Evolutionary conservation across 2,329 filamentous ascomycete species (phyloP).

Genomic region (Talaromyces amestolkiae): DNA sequence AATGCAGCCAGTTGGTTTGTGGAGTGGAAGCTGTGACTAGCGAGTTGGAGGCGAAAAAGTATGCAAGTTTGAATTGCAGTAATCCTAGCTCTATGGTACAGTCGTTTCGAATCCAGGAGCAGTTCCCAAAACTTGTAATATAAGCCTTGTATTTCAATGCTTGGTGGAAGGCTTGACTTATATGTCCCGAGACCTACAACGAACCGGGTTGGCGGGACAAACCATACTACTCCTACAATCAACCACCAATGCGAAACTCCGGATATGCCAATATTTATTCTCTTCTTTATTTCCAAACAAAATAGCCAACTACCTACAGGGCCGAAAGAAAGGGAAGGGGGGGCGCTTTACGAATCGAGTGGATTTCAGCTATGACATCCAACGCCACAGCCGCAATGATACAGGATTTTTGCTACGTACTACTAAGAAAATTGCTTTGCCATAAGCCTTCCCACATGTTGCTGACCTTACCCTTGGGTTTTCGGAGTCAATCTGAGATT

Average conservation of each 20-base stretch:
- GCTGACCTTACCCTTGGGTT: not conserved
- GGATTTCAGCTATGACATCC: constrained; percentile 19
- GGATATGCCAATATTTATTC: not conserved
- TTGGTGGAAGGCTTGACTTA: not conserved
- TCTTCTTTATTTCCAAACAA: not conserved
- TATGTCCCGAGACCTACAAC: not conserved
- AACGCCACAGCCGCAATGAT: constrained; percentile 19
- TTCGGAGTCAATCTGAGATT: not conserved
- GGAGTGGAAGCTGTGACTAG: not conserved
- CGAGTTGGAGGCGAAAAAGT: not conserved
- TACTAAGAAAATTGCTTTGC: not conserved
- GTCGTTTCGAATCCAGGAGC: not conserved
- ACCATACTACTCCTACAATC: not conserved
- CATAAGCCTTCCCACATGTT: not conserved
- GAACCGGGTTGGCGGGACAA: not conserved
- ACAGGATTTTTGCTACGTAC: not conserved
- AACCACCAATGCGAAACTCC: not conserved
- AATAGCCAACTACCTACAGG: not conserved
- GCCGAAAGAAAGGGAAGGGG: not conserved
- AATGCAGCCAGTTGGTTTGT: not conserved
- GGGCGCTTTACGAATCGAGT: constrained; percentile 4
- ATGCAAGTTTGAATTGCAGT: not conserved
- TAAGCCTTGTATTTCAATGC: not conserved
- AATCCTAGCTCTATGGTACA: not conserved
- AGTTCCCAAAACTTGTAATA: not conserved